phyloP scores from a whole-genome alignment of 768 basidiomycete species.

The Dentipellis sp. region DNA sequence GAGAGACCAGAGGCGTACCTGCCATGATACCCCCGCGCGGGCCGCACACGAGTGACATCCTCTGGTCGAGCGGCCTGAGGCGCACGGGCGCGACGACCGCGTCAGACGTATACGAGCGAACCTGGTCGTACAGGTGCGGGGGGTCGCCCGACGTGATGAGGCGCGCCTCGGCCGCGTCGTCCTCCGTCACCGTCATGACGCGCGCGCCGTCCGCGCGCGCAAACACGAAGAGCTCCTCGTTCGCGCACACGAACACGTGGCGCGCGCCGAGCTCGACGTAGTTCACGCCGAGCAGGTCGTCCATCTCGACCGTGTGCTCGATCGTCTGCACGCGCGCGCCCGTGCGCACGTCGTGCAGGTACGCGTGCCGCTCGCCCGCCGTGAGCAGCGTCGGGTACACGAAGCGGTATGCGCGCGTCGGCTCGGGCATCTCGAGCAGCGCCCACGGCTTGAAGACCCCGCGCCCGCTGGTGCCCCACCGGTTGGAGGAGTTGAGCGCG shows the following conservation, averaged over 20 bases:
- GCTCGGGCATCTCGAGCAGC: conserved; percentile 36
- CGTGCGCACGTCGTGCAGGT: conserved; percentile 54
- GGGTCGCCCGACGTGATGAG: not conserved
- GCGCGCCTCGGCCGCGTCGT: not conserved
- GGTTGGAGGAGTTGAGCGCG: conserved; percentile 17
- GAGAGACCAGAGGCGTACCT: not conserved
- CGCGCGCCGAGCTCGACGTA: conserved; percentile 59
- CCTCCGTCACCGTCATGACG: conserved; percentile 27
- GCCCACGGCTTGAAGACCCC: conserved; percentile 62
- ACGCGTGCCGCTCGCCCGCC: conserved; percentile 34
- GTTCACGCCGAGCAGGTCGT: conserved; percentile 24
- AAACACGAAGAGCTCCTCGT: conserved; percentile 40
- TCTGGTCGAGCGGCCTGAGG: too few species aligned
- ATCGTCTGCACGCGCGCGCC: conserved; percentile 41
- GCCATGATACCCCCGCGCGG: not conserved
- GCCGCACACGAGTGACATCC: too few species aligned
- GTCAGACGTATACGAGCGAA: too few species aligned
- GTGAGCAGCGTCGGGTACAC: conserved; percentile 59
- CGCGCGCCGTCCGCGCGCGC: conserved; percentile 35
- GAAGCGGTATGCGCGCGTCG: conserved; percentile 49
- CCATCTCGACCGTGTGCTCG: conserved; percentile 24
- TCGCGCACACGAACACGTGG: conserved; percentile 54
- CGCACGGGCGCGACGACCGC: too few species aligned
- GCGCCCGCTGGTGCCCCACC: conserved; percentile 13
- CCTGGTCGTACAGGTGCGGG: not conserved